These are phyloP conservation scores for Geranomyces michiganensis DNA, from an alignment of 192 early-diverging fungal genomes.

Conservation along the genomic window DNA sequence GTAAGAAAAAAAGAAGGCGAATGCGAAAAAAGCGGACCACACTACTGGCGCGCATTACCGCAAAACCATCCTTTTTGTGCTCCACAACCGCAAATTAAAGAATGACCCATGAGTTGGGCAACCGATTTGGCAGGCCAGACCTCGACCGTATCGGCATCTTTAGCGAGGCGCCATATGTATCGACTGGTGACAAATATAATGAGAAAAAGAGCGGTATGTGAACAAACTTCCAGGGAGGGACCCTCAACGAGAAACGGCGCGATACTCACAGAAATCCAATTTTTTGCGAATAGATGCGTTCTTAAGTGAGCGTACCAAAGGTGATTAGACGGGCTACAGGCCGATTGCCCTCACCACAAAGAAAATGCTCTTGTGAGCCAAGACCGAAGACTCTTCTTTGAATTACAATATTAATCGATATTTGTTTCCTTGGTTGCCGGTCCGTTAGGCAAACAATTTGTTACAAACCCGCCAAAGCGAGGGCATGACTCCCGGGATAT, in stretches of 20 bases:
- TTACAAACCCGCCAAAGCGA: slow-evolving; percentile 48
- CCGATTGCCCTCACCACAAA: no score
- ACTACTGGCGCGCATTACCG: no score
- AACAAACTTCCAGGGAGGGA: not conserved
- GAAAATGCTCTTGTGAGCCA: no score
- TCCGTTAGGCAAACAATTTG: slow-evolving; percentile 55
- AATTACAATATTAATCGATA: no score
- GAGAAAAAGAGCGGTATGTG: slow-evolving; percentile 39
- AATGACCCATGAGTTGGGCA: slow-evolving; percentile 28
- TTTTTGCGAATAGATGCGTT: slow-evolving; percentile 27
- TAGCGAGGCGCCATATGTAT: slow-evolving; percentile 56
- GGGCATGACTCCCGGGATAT: slow-evolving; percentile 58
- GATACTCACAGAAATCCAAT: not conserved
- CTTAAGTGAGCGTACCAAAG: slow-evolving; percentile 44
- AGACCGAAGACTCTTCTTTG: no score
- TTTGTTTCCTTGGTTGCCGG: no score
- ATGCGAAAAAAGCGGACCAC: no score
- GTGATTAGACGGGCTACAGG: not conserved
- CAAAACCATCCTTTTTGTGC: no score
- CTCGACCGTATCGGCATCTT: slow-evolving; percentile 59
- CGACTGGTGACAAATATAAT: slow-evolving; percentile 45
- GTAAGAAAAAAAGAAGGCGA: no score
- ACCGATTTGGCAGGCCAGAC: slow-evolving; percentile 46
- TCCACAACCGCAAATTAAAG: not conserved
- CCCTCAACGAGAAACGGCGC: not conserved